Percentiles rank a stretch among this genome's conserved stretches.
These are phyloP conservation scores for Coleophoma cylindrospora DNA, from an alignment of 2,329 filamentous ascomycete genomes.

Conservation along the genomic window DNA sequence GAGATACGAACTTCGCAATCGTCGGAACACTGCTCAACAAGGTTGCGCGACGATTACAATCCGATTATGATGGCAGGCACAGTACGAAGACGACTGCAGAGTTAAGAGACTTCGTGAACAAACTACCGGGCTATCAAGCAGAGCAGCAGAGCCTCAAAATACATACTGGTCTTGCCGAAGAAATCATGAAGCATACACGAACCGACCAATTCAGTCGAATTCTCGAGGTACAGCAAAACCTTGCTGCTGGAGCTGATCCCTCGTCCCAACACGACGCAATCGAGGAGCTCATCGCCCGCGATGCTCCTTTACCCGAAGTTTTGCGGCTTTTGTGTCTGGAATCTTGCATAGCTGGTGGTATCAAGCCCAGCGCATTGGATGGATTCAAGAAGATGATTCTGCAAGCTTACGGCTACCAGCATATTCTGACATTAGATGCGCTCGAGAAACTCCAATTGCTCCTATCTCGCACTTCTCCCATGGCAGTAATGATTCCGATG, in stretches of 20 bases:
- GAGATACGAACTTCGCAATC: conserved; percentile 92
- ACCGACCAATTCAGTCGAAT: conserved; percentile 84
- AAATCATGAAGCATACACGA: conserved; percentile 89
- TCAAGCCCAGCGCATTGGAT: conserved; percentile 85
- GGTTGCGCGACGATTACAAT: conserved; percentile 79
- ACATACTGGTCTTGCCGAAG: conserved; percentile 88
- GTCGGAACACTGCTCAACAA: conserved; percentile 87
- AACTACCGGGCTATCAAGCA: conserved; percentile 84
- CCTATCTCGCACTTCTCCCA: conserved; percentile 68
- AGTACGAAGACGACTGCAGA: conserved; percentile 84
- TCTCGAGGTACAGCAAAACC: conserved; percentile 91
- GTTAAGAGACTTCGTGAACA: conserved; percentile 90
- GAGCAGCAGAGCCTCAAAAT: conserved; percentile 91
- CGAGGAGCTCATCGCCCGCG: conserved; percentile 89
- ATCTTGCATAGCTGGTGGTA: conserved; percentile 82
- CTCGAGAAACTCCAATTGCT: conserved; percentile 89
- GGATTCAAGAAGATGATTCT: conserved; percentile 82
- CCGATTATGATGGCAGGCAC: conserved; percentile 84
- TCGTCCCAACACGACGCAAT: conserved; percentile 85
- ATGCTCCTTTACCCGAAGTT: conserved; percentile 74
- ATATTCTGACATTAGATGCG: conserved; percentile 81
- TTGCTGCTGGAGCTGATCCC: conserved; percentile 85
- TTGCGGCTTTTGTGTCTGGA: conserved; percentile 86
- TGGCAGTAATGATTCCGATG: conserved; percentile 78
- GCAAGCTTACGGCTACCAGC: conserved; percentile 92